These are phyloP conservation scores for Priceomyces castillae DNA, from an alignment of 805 yeast species.

Conservation along the genomic window DNA sequence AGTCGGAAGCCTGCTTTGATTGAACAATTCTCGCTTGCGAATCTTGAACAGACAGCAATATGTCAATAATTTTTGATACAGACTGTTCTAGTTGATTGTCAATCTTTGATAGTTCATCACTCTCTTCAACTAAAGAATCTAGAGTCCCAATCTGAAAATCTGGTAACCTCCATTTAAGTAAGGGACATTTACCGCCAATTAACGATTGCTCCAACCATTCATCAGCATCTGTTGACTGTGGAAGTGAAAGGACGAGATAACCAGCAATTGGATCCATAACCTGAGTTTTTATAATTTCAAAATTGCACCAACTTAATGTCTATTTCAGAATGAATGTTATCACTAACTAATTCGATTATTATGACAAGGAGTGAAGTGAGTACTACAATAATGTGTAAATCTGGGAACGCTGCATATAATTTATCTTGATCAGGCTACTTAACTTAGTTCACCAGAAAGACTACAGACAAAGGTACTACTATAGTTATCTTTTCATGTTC, in stretches of 20 bases:
- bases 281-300: not conserved
- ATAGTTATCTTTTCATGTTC: no score
- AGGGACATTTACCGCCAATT: conserved; percentile 56
- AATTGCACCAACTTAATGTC: not conserved
- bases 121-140: conserved; percentile 84
- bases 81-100: conserved; percentile 76
- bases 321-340: not conserved
- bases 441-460: no score
- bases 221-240: conserved; percentile 47
- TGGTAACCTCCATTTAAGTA: conserved; percentile 64
- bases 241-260: conserved; percentile 57
- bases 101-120: conserved; percentile 81
- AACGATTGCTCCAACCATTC: conserved; percentile 57
- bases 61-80: conserved; percentile 73
- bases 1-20: conserved; percentile 53
- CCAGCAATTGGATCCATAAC: conserved; percentile 36
- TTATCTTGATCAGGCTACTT: no score
- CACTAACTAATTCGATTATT: not conserved
- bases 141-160: conserved; percentile 91
- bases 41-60: conserved; percentile 47
- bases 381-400: not conserved
- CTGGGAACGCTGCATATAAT: not conserved
- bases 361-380: not conserved
- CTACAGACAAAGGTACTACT: no score
- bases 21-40: conserved; percentile 34